phyloP scores from a whole-genome alignment of 2,329 filamentous ascomycete genomes.

The Aspergillus terreus region DNA sequence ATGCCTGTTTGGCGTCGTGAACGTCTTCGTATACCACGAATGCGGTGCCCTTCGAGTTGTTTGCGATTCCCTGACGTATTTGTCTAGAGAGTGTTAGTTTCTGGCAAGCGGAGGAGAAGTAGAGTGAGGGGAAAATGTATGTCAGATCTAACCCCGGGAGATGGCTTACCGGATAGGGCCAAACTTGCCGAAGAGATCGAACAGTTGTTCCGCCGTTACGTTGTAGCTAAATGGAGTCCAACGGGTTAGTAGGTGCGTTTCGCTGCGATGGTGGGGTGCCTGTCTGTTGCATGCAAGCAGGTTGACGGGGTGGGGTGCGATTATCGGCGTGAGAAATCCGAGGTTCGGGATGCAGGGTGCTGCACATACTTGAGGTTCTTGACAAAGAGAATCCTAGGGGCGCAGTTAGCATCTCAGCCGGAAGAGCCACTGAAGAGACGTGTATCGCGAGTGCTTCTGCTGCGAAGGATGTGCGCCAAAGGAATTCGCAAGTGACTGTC shows the following conservation, averaged over 20 bases:
- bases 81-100: conserved; percentile 58
- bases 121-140: not conserved
- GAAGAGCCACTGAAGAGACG: too few species aligned
- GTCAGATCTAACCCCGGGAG: not conserved
- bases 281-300: not conserved
- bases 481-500: conserved; percentile 1
- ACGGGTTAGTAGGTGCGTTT: conserved; percentile 10
- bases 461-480: not conserved
- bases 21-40: conserved; percentile 99
- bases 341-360: conserved; percentile 4
- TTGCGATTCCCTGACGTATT: conserved; percentile 96
- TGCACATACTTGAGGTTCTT: conserved; percentile 89
- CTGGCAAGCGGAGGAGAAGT: not conserved
- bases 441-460: not conserved
- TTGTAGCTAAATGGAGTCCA: conserved; percentile 68
- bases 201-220: conserved; percentile 96
- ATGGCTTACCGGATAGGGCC: conserved; percentile 79
- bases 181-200: conserved; percentile 98
- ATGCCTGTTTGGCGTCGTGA: conserved; percentile 96
- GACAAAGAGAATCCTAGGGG: conserved; percentile 90
- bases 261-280: not conserved
- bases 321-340: conserved; percentile 1
- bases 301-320: conserved; percentile 1
- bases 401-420: not conserved
- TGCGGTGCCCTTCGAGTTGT: conserved; percentile 95